Evolutionary conservation across 2,329 filamentous ascomycete species (phyloP).

Genomic region (Botrytis pseudocinerea): DNA sequence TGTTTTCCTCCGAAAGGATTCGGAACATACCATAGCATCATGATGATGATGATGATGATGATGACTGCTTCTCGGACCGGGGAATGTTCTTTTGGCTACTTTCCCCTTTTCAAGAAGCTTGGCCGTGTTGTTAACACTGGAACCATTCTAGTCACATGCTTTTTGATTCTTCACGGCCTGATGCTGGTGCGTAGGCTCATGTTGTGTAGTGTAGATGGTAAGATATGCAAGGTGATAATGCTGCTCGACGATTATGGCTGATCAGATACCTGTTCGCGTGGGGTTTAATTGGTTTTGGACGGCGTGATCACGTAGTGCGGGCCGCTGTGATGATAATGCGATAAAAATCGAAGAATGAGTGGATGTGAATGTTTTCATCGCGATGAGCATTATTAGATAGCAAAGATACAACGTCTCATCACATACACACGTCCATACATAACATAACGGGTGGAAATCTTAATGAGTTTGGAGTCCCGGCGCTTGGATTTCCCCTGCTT

Average conservation of each 20-base stretch:
- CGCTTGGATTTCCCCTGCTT: background rate
- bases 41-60: background rate
- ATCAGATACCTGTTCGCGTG: background rate
- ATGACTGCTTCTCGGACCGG: background rate
- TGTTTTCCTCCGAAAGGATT: background rate
- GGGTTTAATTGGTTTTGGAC: background rate
- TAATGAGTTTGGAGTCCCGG: background rate
- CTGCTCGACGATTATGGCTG: background rate
- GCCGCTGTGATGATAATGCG: background rate
- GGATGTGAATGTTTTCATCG: background rate
- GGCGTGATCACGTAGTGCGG: background rate
- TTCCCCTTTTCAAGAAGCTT: background rate
- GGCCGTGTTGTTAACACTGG: background rate
- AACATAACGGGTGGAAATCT: background rate
- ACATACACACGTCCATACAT: background rate
- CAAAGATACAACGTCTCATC: background rate
- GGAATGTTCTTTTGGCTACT: background rate
- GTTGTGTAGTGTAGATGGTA: background rate
- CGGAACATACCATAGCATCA: background rate
- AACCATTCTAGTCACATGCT: background rate
- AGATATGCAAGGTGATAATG: constrained; percentile 13
- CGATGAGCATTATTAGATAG: background rate
- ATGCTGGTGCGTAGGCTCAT: background rate
- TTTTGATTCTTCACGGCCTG: background rate
- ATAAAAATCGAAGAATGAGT: background rate